These are phyloP conservation scores for Daldinia decipiens DNA, from an alignment of 495 filamentous ascomycete genomes.

Conservation along the genomic window DNA sequence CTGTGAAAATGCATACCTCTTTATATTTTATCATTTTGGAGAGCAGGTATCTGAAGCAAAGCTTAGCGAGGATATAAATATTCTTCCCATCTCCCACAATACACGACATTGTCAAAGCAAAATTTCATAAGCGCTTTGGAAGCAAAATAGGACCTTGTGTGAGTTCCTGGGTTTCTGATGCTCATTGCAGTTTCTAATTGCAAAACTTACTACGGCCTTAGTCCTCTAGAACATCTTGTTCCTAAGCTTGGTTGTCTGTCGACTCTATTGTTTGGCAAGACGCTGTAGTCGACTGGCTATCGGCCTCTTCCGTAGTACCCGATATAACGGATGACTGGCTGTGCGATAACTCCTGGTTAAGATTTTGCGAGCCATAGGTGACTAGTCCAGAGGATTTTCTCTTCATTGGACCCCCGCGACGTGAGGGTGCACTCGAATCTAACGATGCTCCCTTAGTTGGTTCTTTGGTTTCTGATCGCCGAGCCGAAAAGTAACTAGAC, in stretches of 20 bases:
- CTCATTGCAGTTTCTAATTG: not conserved
- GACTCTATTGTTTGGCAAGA: slow-evolving; percentile 18
- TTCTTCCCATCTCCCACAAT: not conserved
- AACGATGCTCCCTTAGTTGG: not conserved
- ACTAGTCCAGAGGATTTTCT: slow-evolving; percentile 9
- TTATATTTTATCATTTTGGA: slow-evolving; percentile 6
- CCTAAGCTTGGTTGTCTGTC: slow-evolving; percentile 1
- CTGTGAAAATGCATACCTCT: not conserved
- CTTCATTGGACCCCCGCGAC: slow-evolving; percentile 9
- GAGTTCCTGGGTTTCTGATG: not conserved
- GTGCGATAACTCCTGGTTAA: not conserved
- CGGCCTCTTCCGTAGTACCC: not conserved
- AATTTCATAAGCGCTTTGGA: not conserved
- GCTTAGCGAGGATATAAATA: not conserved
- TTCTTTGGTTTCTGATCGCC: not conserved
- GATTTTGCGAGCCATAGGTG: slow-evolving; percentile 18
- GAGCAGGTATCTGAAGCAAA: slow-evolving; percentile 3
- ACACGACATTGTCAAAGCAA: slow-evolving; percentile 4
- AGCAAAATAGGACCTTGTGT: slow-evolving; percentile 6
- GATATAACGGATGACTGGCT: slow-evolving; percentile 2
- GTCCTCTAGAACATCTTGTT: not conserved
- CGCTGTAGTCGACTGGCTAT: slow-evolving; percentile 18
- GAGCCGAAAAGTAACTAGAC: slow-evolving; percentile 21
- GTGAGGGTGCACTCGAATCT: not conserved
- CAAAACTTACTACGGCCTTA: not conserved